These are phyloP conservation scores for Thalassiosira livingstoniorum DNA, from an alignment of 352 stramenopile species.

Conservation along the genomic window DNA sequence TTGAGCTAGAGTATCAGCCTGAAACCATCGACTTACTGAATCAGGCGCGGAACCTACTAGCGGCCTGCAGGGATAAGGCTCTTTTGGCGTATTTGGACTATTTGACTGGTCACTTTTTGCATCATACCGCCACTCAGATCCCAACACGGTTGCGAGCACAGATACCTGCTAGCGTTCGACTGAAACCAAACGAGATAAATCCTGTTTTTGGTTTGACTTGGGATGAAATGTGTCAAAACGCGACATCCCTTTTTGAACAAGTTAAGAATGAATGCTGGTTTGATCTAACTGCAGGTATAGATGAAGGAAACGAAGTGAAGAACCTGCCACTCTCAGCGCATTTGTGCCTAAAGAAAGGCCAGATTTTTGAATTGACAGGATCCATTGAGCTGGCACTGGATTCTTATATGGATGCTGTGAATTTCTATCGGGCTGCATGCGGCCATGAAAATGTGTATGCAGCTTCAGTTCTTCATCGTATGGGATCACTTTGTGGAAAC, in stretches of 20 bases:
- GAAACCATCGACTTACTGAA: slow-evolving; percentile 54
- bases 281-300: slow-evolving; percentile 49
- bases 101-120: slow-evolving; percentile 51
- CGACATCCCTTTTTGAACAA: slow-evolving; percentile 53
- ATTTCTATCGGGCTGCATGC: slow-evolving; percentile 65
- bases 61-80: slow-evolving; percentile 51
- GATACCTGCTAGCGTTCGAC: slow-evolving; percentile 40
- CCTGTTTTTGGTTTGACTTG: slow-evolving; percentile 53
- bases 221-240: slow-evolving; percentile 56
- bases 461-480: slow-evolving; percentile 59
- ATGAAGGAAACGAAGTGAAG: slow-evolving; percentile 56
- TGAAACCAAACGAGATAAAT: slow-evolving; percentile 38
- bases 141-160: slow-evolving; percentile 46
- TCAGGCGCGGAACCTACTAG: slow-evolving; percentile 52
- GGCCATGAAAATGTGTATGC: slow-evolving; percentile 62
- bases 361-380: slow-evolving; percentile 54
- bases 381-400: slow-evolving; percentile 51
- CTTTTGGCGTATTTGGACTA: slow-evolving; percentile 58
- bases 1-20: slow-evolving; percentile 38
- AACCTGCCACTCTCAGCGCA: slow-evolving; percentile 61
- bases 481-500: slow-evolving; percentile 57
- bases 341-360: slow-evolving; percentile 57
- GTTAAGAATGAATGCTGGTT: slow-evolving; percentile 69
- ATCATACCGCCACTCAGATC: slow-evolving; percentile 51
- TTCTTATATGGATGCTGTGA: slow-evolving; percentile 55